phyloP scores from a whole-genome alignment of 306 rosid genomes.

The Malus sieversii region DNA sequence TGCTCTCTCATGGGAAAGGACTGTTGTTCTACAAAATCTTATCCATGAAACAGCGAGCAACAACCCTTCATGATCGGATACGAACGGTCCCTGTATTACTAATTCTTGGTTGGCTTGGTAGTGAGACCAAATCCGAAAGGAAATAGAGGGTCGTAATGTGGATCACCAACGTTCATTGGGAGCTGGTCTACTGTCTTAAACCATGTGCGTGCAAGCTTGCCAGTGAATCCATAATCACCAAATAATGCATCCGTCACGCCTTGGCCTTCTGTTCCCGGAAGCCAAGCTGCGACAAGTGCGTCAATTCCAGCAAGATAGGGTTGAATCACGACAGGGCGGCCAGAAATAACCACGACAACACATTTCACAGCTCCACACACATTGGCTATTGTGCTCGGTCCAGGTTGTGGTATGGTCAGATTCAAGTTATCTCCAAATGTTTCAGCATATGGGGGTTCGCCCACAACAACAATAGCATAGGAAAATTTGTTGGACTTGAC shows the following conservation, averaged over 20 bases:
- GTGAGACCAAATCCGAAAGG: constrained; percentile 76
- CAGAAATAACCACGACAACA: constrained; percentile 62
- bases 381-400: constrained; percentile 59
- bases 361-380: constrained; percentile 60
- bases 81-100: background rate
- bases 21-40: constrained; percentile 1
- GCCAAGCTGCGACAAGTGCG: constrained; percentile 94
- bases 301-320: constrained; percentile 57
- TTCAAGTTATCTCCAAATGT: constrained; percentile 70
- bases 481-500: constrained; percentile 56
- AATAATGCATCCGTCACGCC: constrained; percentile 63
- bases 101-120: constrained; percentile 36
- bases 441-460: constrained; percentile 87
- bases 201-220: constrained; percentile 84
- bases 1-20: background rate
- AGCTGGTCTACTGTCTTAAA: constrained; percentile 72
- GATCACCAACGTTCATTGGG: constrained; percentile 74
- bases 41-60: background rate
- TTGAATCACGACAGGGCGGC: constrained; percentile 81
- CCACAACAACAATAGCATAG: constrained; percentile 70
- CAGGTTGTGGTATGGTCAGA: constrained; percentile 63
- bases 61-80: background rate
- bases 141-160: constrained; percentile 65
- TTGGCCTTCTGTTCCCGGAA: constrained; percentile 97
- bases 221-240: constrained; percentile 72